Evolutionary conservation across 1,284 basidiomycete genomes (phyloP), one percentile per base, ranked within the genome.

Genomic region (Blastosporella zonata): DNA sequence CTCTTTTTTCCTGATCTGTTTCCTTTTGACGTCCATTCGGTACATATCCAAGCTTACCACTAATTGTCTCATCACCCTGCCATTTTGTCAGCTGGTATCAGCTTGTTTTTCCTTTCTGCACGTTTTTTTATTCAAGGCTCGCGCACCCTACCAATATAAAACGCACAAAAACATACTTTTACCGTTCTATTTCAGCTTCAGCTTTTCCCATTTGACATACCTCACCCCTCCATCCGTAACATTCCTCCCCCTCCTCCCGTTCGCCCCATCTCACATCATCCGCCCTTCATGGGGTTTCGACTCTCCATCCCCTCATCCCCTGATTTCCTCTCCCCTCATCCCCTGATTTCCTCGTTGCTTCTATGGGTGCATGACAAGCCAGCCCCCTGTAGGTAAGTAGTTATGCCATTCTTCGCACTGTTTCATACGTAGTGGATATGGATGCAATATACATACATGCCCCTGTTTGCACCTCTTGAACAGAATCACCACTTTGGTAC

Each of bases 121-220:
- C 62, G 61, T 67, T 62, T 65, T 65, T 64, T 64, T 65, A 37
- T 65, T 61, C 48, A 47, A 49, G 43, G 49, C 48, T 53, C 29
- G 53, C 45, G 43, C 49, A 54, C 38, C 47, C 46, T 67, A 58
- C 55, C 59, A 60, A 66, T 56, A 65, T 52, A 68, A 71, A 74
- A 71, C 62, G 62, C 63, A 67, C 59, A 75, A 78, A 77, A 76
- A 78, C 62, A 73, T 64, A 60, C 62, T 50, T 56, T 53, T 53
- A 54, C 56, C 48, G 27, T 59, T 56, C 54, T 54, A 60, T 62
- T 59, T 57, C 53, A 51, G 59, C 61, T 64, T 62, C 60, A 61
- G 63, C 62, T 62, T 55, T 61, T 57, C 50, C 55, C 56, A 57
- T 60, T 59, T 57, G 50, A 56, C 46, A 18, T 36, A 37, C 56